Conservation (phyloP, 75 land plant species). For the Larix kaempferi region DNA sequence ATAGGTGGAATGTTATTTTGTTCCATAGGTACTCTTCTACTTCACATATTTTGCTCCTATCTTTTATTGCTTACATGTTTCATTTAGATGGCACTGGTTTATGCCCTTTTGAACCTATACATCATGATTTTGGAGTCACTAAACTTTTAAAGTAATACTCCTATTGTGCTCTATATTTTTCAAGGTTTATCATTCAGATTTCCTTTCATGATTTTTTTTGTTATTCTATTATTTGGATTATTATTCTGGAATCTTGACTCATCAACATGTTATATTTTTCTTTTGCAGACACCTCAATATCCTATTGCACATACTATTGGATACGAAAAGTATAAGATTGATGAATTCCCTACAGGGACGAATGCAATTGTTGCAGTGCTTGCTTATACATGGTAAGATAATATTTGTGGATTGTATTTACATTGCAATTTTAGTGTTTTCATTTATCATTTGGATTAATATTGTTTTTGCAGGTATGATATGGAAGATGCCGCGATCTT, state of each 20-base stretch:
- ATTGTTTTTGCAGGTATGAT: constrained; percentile 64
- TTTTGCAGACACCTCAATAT: constrained; percentile 83
- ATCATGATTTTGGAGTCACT: neutral
- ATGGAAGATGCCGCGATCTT: constrained; percentile 99
- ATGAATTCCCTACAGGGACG: constrained; percentile 96
- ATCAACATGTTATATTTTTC: neutral
- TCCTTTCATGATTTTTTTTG: neutral
- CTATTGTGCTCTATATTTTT: neutral
- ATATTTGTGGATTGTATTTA: neutral
- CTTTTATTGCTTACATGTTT: neutral
- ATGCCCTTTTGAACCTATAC: neutral
- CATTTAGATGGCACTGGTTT: neutral
- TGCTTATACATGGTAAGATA: constrained; percentile 84
- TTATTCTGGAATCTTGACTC: neutral
- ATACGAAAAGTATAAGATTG: constrained; percentile 71
- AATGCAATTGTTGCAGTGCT: constrained; percentile 99
- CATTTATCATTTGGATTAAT: neutral
- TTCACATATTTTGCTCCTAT: neutral
- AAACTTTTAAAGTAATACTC: neutral
- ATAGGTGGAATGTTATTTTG: no score
- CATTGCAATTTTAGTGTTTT: neutral
- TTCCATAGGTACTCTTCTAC: no score
- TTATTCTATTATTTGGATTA: neutral
- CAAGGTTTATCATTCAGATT: neutral
- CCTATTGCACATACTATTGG: constrained; percentile 82